Evolutionary conservation across 148 eudicot species (phyloP).

Genomic region (Beta vulgaris): DNA sequence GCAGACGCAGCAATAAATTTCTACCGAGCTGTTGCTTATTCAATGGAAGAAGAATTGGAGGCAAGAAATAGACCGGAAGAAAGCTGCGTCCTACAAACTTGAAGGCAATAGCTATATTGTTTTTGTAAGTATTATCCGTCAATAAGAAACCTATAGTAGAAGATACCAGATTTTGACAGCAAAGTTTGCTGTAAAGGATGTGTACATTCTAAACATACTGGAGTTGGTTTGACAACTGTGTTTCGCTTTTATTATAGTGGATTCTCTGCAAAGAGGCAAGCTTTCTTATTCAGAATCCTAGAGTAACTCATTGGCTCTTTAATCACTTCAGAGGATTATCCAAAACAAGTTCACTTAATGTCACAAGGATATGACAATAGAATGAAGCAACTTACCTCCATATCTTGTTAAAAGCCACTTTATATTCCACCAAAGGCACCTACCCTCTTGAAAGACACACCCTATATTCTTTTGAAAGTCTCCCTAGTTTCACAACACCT

Average conservation of each 20-base stretch:
- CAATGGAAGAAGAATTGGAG: slow-evolving; percentile 34
- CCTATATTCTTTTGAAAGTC: not conserved
- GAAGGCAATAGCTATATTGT: not conserved
- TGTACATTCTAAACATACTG: slow-evolving; percentile 10
- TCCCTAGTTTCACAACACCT: not conserved
- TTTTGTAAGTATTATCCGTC: slow-evolving; percentile 27
- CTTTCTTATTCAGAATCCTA: not conserved
- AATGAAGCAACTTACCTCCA: not conserved
- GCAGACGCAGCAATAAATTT: slow-evolving; percentile 34
- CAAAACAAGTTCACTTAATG: not conserved
- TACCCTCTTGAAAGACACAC: not conserved
- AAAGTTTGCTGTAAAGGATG: slow-evolving; percentile 23
- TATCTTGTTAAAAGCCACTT: not conserved
- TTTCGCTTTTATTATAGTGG: not conserved
- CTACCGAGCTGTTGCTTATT: slow-evolving; percentile 41
- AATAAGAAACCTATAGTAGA: slow-evolving; percentile 9
- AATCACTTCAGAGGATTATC: not conserved
- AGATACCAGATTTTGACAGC: slow-evolving; percentile 17
- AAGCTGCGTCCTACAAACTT: not conserved
- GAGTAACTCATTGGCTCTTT: not conserved
- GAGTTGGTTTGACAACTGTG: slow-evolving; percentile 7
- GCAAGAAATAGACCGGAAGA: slow-evolving; percentile 26
- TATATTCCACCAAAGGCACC: not conserved
- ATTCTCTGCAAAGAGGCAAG: not conserved
- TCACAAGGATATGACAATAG: not conserved